Percentiles rank a stretch among this genome's conserved stretches.
phyloP scores from a whole-genome alignment of 208 protist genomes.

The Crithidia expoeki region DNA sequence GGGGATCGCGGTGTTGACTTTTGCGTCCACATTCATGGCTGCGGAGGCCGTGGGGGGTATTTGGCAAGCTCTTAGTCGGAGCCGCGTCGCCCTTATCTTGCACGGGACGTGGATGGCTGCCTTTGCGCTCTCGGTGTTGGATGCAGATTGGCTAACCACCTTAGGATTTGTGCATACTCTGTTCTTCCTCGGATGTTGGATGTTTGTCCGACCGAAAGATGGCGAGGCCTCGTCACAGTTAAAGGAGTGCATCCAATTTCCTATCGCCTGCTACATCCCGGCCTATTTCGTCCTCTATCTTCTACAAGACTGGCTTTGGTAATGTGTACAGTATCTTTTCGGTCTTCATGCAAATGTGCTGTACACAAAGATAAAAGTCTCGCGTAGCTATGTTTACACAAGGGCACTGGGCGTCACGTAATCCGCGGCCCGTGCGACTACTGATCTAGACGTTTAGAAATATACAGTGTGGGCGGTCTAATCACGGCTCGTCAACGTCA shows the following conservation, averaged over 20 bases:
- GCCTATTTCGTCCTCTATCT: conserved; percentile 50
- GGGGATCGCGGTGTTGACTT: conserved; percentile 38
- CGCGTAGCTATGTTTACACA: too few species aligned
- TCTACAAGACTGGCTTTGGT: conserved; percentile 33
- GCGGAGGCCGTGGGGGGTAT: conserved; percentile 62
- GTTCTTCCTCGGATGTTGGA: conserved; percentile 38
- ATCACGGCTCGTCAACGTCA: too few species aligned
- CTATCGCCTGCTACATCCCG: conserved; percentile 53
- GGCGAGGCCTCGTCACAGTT: neutral
- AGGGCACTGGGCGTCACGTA: too few species aligned
- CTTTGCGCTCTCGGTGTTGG: conserved; percentile 37
- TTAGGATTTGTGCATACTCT: conserved; percentile 39
- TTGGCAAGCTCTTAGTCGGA: conserved; percentile 27
- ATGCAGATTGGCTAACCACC: conserved; percentile 47
- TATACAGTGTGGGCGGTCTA: too few species aligned
- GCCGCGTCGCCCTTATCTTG: conserved; percentile 32
- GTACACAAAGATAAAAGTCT: too few species aligned
- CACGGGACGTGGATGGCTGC: conserved; percentile 44
- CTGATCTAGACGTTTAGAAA: too few species aligned
- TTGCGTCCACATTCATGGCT: conserved; percentile 74
- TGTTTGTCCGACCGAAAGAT: conserved; percentile 6
- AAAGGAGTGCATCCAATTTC: conserved; percentile 59
- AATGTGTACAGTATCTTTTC: neutral
- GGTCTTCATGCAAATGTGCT: neutral
- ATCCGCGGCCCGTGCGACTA: too few species aligned